Base-by-base conservation (phyloP, 2,329 filamentous ascomycete species). In the Aaosphaeria arxii region DNA sequence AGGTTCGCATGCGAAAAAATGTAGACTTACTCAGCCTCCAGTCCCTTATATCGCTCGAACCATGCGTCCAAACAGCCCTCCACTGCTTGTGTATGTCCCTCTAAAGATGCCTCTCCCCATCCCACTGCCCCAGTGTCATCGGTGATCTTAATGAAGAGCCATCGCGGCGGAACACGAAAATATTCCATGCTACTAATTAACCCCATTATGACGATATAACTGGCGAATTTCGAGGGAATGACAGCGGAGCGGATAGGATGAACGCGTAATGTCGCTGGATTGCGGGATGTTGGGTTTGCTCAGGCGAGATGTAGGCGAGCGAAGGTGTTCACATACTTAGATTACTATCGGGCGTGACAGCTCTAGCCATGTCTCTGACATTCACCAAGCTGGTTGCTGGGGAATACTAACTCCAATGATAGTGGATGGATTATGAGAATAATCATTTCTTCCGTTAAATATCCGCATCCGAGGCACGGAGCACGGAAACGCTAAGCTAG, bases 101-200 rank as follows among this genome's bases (percentile, higher is more conserved):
- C 87, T 0, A 91, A 71, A 0, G 85, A 86, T 0, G 84, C 86
- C 64, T 90, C 87, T 17, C 87, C 87, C 87, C 87, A 90, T 5
- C 87, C 87, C 44, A 77, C 72, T 33, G 81, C 75, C 4, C 81
- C 85, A 1, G 77, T 76, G 32, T 84, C 81, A 61, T 90, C 86
- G 1, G 80, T 84, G 53, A 91, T 80, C 66, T 90, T 91, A 55
- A 90, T 86, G 55, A 90, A 89, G 1, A 91, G 75, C 87, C 87
- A 91, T 38, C 87, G 77, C 11, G 87, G 87, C 41, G 85, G 84
- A 7, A 90, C 83, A 13, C 87, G 80, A 64, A 89, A 90, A 62
- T 89, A 88, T 57, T 89, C 86, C 40, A 90, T 83, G 29, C 62
- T 76, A 51, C 78, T 75, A 59, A 88, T 88, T 54, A 81, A 84